Percentiles rank a stretch among this genome's conserved stretches.
These are phyloP conservation scores for Geranomyces michiganensis DNA, from an alignment of 192 early-diverging fungal species.

Conservation along the genomic window DNA sequence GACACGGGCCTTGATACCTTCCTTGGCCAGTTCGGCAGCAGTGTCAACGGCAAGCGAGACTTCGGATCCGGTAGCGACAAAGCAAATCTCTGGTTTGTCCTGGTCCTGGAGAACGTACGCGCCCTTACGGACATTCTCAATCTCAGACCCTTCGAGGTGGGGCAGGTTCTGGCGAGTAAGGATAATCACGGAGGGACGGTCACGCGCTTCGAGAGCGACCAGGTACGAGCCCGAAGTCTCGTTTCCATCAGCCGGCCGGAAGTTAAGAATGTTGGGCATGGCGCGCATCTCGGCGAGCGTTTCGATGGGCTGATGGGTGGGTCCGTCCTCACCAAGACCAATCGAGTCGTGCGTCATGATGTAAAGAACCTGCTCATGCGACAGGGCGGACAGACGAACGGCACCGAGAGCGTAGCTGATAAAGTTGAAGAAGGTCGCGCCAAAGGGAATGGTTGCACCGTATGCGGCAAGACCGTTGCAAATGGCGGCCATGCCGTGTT, in stretches of 20 bases:
- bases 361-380: slow-evolving; percentile 88
- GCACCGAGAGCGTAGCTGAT: slow-evolving; percentile 77
- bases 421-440: slow-evolving; percentile 84
- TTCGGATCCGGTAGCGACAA: slow-evolving; percentile 92
- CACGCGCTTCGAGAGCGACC: slow-evolving; percentile 70
- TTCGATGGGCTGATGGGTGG: slow-evolving; percentile 98
- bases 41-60: slow-evolving; percentile 84
- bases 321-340: slow-evolving; percentile 97
- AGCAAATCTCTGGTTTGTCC: slow-evolving; percentile 54
- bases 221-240: slow-evolving; percentile 89
- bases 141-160: slow-evolving; percentile 80
- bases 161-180: slow-evolving; percentile 95
- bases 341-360: slow-evolving; percentile 99
- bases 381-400: slow-evolving; percentile 86
- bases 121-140: slow-evolving; percentile 82
- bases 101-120: slow-evolving; percentile 80
- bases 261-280: slow-evolving; percentile 82
- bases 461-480: slow-evolving; percentile 91
- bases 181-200: slow-evolving; percentile 80
- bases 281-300: slow-evolving; percentile 87
- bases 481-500: slow-evolving; percentile 94
- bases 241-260: slow-evolving; percentile 95
- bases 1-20: slow-evolving; percentile 64
- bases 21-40: slow-evolving; percentile 68
- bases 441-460: slow-evolving; percentile 82